Percentiles rank a stretch among this genome's conserved stretches.
Conservation (phyloP, 805 yeast genomes). For the Starmera quercuum region DNA sequence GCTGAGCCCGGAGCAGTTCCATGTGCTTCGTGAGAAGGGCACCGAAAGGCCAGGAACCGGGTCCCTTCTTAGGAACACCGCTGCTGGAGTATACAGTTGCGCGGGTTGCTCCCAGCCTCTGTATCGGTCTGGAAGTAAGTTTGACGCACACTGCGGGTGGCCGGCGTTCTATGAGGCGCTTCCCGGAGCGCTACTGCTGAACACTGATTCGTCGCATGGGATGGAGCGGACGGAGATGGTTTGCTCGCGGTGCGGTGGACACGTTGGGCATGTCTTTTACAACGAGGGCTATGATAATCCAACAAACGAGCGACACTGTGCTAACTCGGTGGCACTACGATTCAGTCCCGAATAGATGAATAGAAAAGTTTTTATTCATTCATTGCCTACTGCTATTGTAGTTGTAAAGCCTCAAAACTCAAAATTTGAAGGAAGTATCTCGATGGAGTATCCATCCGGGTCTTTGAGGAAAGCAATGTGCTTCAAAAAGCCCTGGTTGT, state of each 20-base stretch:
- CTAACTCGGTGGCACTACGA: constrained; percentile 75
- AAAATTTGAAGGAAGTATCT: constrained; percentile 44
- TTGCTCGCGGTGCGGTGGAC: constrained; percentile 86
- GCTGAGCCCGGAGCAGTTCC: constrained; percentile 68
- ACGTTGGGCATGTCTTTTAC: constrained; percentile 89
- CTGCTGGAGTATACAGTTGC: constrained; percentile 66
- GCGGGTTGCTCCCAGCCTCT: constrained; percentile 81
- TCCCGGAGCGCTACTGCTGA: constrained; percentile 64
- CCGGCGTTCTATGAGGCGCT: constrained; percentile 91
- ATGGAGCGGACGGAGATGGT: constrained; percentile 86
- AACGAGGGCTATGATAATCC: constrained; percentile 86
- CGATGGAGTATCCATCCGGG: constrained; percentile 87
- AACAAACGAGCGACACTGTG: constrained; percentile 91
- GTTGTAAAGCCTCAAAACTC: not conserved
- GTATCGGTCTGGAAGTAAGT: constrained; percentile 74
- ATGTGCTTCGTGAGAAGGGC: constrained; percentile 61
- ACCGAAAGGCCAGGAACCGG: constrained; percentile 39
- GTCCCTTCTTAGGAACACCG: constrained; percentile 31
- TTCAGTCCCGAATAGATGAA: constrained; percentile 28
- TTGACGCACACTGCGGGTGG: constrained; percentile 95
- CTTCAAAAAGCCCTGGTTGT: constrained; percentile 47
- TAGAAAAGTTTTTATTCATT: not conserved
- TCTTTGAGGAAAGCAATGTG: constrained; percentile 70
- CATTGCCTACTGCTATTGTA: not conserved
- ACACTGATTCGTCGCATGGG: constrained; percentile 59